Evolutionary conservation across 2,329 filamentous ascomycete species (phyloP).

Genomic region (Penicillium concentricum): DNA sequence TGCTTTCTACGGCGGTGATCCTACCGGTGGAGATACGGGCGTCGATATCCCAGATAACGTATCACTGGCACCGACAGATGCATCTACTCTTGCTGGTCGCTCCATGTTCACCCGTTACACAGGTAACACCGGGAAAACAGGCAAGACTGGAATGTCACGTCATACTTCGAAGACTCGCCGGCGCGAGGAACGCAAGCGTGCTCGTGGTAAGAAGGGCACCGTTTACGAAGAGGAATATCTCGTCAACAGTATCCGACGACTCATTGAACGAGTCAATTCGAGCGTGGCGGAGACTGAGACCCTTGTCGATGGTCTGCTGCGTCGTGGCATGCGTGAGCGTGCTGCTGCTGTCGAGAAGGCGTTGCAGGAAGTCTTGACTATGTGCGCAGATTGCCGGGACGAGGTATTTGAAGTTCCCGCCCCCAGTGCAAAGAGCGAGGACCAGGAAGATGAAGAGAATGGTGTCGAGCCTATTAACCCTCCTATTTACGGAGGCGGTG

Average conservation of each 20-base stretch:
- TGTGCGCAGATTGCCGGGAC: slow-evolving; percentile 63
- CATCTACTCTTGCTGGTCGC: slow-evolving; percentile 72
- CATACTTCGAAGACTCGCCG: slow-evolving; percentile 84
- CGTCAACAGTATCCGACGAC: slow-evolving; percentile 77
- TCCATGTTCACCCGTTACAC: slow-evolving; percentile 93
- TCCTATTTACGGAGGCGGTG: slow-evolving; percentile 17
- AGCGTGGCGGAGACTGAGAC: slow-evolving; percentile 69
- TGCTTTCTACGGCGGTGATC: slow-evolving; percentile 81
- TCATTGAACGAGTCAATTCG: slow-evolving; percentile 78
- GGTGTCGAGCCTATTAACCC: slow-evolving; percentile 26
- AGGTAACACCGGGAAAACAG: slow-evolving; percentile 72
- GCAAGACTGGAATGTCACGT: slow-evolving; percentile 49
- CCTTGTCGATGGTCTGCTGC: slow-evolving; percentile 73
- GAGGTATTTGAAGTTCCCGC: slow-evolving; percentile 63
- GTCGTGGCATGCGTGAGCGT: slow-evolving; percentile 82
- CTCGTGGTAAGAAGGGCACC: slow-evolving; percentile 90
- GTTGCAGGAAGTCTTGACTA: slow-evolving; percentile 70
- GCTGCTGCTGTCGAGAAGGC: slow-evolving; percentile 74
- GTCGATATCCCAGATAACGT: slow-evolving; percentile 85
- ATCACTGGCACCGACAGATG: slow-evolving; percentile 80
- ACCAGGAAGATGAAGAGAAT: slow-evolving; percentile 22
- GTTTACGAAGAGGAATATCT: slow-evolving; percentile 98
- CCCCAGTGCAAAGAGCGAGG: slow-evolving; percentile 11
- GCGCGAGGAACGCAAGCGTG: slow-evolving; percentile 91
- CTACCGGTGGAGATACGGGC: slow-evolving; percentile 53